A percentile compares a stretch with the other conserved stretches of the same genome.
Evolutionary conservation across 192 early-diverging fungal species (phyloP).

Genomic region (Coemansia sp.): DNA sequence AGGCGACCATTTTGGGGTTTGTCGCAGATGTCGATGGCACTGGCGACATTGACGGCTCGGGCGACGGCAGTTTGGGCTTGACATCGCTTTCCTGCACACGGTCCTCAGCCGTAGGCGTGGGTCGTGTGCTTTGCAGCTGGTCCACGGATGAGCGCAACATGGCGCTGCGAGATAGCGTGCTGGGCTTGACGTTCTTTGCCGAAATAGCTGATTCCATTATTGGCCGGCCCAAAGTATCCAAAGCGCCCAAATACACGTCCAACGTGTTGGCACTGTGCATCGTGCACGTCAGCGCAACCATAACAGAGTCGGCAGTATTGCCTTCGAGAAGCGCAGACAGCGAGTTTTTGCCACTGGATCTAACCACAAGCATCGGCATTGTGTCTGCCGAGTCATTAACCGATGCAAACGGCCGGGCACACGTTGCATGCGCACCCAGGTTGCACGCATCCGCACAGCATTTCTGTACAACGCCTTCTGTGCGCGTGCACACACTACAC

Average conservation of each 20-base stretch:
- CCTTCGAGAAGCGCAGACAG: neutral
- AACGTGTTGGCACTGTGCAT: neutral
- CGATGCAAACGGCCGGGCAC: constrained; percentile 9
- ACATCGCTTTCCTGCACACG: neutral
- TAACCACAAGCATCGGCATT: neutral
- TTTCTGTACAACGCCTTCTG: constrained; percentile 20
- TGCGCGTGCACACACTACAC: constrained; percentile 22
- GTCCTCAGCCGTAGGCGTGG: neutral
- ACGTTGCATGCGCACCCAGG: constrained; percentile 27
- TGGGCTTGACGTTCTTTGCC: constrained; percentile 9
- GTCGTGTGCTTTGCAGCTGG: neutral
- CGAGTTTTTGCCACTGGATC: neutral
- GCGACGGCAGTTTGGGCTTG: constrained; percentile 8
- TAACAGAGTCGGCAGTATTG: neutral
- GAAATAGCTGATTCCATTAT: constrained; percentile 23
- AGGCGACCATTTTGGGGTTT: constrained; percentile 10
- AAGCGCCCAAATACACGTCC: constrained; percentile 11
- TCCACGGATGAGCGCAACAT: constrained; percentile 6
- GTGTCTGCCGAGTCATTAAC: neutral
- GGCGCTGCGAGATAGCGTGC: constrained; percentile 6
- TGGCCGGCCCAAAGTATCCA: constrained; percentile 13
- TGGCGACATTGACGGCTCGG: neutral
- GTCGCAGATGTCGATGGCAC: neutral
- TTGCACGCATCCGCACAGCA: constrained; percentile 19
- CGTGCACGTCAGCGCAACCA: constrained; percentile 12